phyloP scores from a whole-genome alignment of 2,329 filamentous ascomycete genomes.

The Hypomyces rosellus region DNA sequence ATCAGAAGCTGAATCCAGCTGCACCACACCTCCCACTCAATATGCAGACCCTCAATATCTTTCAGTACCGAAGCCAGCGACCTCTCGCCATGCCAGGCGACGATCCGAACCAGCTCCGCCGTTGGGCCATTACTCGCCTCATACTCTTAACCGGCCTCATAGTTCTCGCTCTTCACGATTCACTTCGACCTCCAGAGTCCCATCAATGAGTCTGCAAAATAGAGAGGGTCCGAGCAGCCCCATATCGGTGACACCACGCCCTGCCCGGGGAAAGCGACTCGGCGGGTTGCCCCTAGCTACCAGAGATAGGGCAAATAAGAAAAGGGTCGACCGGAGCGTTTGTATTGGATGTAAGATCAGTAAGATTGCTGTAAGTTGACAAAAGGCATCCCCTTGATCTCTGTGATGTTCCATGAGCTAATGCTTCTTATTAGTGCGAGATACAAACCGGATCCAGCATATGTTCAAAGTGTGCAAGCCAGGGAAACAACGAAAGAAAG shows the following conservation, averaged over 20 bases:
- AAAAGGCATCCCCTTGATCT: not conserved
- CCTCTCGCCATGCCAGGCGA: not conserved
- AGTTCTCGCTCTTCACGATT: not conserved
- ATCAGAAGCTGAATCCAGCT: not conserved
- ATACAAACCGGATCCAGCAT: not conserved
- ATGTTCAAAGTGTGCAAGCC: conserved; percentile 2
- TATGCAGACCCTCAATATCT: not conserved
- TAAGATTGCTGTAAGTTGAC: conserved; percentile 5
- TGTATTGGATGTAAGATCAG: conserved; percentile 10
- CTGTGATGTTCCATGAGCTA: not conserved
- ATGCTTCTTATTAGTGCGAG: not conserved
- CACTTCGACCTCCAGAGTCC: too few relatives aligned
- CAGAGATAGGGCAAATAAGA: conserved; percentile 2
- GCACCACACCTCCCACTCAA: not conserved
- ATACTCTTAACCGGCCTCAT: not conserved
- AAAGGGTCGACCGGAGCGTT: conserved; percentile 7
- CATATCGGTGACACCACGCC: too few relatives aligned
- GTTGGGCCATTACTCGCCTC: not conserved
- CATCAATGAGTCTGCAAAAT: too few relatives aligned
- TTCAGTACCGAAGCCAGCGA: not conserved
- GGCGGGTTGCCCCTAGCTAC: not conserved
- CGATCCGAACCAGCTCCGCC: not conserved
- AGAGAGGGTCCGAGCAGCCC: too few relatives aligned
- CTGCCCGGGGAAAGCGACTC: too few relatives aligned
- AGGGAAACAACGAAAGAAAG: conserved; percentile 1